These are phyloP conservation scores for Abelmoschus esculentus DNA, from an alignment of 345 rosid genomes.

Conservation along the genomic window DNA sequence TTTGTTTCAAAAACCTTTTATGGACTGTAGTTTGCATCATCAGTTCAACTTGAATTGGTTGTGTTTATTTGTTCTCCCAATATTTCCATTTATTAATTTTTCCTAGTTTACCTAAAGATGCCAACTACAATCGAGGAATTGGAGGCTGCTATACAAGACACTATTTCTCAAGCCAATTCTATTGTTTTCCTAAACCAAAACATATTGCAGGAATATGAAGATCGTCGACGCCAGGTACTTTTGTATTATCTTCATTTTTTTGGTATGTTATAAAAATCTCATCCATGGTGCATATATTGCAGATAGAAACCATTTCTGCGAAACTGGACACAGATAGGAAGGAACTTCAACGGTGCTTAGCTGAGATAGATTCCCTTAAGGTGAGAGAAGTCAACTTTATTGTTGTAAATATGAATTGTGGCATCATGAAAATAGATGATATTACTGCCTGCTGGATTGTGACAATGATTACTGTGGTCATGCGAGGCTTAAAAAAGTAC, in stretches of 20 bases:
- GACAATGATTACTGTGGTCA: not conserved
- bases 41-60: not conserved
- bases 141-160: slow-evolving; percentile 86
- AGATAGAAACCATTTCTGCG: slow-evolving; percentile 42
- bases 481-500: not conserved
- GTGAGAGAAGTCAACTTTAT: slow-evolving; percentile 23
- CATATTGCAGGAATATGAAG: slow-evolving; percentile 70
- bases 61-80: not conserved
- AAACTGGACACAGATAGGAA: slow-evolving; percentile 66
- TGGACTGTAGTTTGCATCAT: not conserved
- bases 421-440: not conserved
- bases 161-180: slow-evolving; percentile 73
- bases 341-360: slow-evolving; percentile 41
- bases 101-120: slow-evolving; percentile 31
- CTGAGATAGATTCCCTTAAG: slow-evolving; percentile 66
- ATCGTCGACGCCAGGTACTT: slow-evolving; percentile 57
- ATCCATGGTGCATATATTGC: slow-evolving; percentile 18
- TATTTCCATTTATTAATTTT: slow-evolving; percentile 1
- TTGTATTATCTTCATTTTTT: slow-evolving; percentile 8
- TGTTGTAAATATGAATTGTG: slow-evolving; percentile 3
- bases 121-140: slow-evolving; percentile 79
- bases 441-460: not conserved
- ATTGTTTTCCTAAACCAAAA: slow-evolving; percentile 75
- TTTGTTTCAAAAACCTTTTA: not conserved
- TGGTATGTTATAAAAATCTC: not conserved